Evolutionary conservation across 768 basidiomycete species (phyloP), one percentile per base, ranked within the genome.

Genomic region (Tulasnella sp.): DNA sequence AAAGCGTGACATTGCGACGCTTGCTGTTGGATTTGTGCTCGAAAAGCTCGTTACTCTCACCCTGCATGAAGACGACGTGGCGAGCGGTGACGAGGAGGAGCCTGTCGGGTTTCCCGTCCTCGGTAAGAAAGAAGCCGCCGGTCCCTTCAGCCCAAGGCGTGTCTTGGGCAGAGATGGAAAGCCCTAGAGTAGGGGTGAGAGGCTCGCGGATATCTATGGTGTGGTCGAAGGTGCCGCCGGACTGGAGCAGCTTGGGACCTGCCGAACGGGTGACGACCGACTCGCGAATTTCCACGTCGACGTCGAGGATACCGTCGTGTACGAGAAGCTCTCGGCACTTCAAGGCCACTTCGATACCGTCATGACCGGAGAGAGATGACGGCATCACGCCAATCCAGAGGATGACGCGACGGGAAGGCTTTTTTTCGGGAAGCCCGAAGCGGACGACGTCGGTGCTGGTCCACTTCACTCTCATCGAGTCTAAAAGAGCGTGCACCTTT

Each of bases 71-170:
- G 17, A 75, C 47, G 34, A 69, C 70, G 62, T 75, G 75, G 52
- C 75, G 75, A 34, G 75, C 75, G 22, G 75, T 75, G 75, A 75
- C 52, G 35, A 36, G 75, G 59, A 75, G 69, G 26, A 73, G 71
- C 29, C 63, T 62, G 16, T 75, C 59, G n/a, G 52, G 44, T 19
- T 74, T 80, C 47, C 70, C 72, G 66, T 66, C 72, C 62, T 77
- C 77, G 67, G 69, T 34, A 59, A 82, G 19, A 75, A 77, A 81
- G 73, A 82, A 78, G 8, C 80, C 80, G 7, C 76, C 78, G 12
- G 81, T 81, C 14, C 81, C 81, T 72, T 77, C 74, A 44, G 72
- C 73, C 78, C 73, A 64, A 37, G 79, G 77, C 35, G 76, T 80
- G 26, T 42, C 17, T 34, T 71, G 34, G 67, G 74, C 67, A 75